These are phyloP conservation scores for Crucihimalaya himalaica DNA, from an alignment of 345 rosid species.

Conservation along the genomic window DNA sequence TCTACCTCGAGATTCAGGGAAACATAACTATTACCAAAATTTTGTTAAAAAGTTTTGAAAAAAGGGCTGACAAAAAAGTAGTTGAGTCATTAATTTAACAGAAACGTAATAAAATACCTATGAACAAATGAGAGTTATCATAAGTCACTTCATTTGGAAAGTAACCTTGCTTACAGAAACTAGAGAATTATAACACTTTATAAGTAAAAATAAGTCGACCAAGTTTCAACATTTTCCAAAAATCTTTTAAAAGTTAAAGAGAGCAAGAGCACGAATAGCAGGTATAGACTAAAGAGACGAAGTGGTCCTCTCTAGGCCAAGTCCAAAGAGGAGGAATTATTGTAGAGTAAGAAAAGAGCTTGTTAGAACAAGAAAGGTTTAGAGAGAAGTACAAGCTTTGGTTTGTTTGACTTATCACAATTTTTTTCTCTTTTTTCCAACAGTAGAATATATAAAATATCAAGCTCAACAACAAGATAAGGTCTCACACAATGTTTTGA, in stretches of 20 bases:
- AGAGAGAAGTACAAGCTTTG: not conserved
- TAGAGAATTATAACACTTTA: not conserved
- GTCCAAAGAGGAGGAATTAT: not conserved
- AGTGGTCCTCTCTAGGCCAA: not conserved
- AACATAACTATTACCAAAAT: constrained; percentile 6
- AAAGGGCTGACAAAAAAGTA: constrained; percentile 31
- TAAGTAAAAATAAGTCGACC: not conserved
- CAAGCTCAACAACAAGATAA: not conserved
- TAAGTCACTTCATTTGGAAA: constrained; percentile 1
- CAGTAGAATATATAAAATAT: not conserved
- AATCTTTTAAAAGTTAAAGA: not conserved
- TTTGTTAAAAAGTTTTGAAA: constrained; percentile 1
- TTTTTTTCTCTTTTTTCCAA: not conserved
- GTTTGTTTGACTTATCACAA: not conserved
- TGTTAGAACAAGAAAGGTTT: not conserved
- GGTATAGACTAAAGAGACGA: not conserved
- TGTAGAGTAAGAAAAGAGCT: not conserved
- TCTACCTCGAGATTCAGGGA: constrained; percentile 38
- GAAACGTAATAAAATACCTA: not conserved
- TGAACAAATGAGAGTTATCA: constrained; percentile 8
- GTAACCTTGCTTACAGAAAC: not conserved
- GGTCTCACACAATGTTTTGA: not conserved
- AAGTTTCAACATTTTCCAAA: not conserved
- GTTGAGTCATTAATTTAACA: constrained; percentile 35
- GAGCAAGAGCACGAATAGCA: not conserved